These are phyloP conservation scores for Talaromyces sp. DNA, from an alignment of 2,329 filamentous ascomycete species.

Conservation along the genomic window DNA sequence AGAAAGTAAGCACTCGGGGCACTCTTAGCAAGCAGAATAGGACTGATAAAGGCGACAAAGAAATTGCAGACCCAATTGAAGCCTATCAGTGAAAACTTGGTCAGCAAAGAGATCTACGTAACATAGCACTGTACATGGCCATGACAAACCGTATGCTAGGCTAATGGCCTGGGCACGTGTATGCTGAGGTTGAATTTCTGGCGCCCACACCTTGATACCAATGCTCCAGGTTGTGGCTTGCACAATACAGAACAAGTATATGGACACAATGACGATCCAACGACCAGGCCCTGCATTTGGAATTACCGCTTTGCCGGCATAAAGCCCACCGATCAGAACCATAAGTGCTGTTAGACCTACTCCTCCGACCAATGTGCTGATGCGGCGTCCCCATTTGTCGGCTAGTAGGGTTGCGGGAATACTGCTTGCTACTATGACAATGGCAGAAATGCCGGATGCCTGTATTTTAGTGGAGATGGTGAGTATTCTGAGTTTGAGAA, in stretches of 20 bases:
- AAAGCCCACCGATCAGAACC: slow-evolving; percentile 33
- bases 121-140: too few relatives aligned
- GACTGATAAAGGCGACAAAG: slow-evolving; percentile 45
- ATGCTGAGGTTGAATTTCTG: slow-evolving; percentile 56
- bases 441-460: slow-evolving; percentile 58
- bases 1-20: slow-evolving; percentile 47
- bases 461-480: neutral
- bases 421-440: slow-evolving; percentile 56
- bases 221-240: slow-evolving; percentile 49
- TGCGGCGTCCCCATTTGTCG: slow-evolving; percentile 57
- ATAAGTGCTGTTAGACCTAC: slow-evolving; percentile 43
- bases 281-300: slow-evolving; percentile 25
- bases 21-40: slow-evolving; percentile 42
- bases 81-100: neutral
- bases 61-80: slow-evolving; percentile 33
- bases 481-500: neutral
- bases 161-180: slow-evolving; percentile 55
- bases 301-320: slow-evolving; percentile 30
- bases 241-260: slow-evolving; percentile 23
- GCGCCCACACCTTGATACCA: slow-evolving; percentile 54
- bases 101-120: slow-evolving; percentile 23
- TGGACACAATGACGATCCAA: slow-evolving; percentile 29
- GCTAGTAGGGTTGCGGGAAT: slow-evolving; percentile 55
- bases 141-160: slow-evolving; percentile 52
- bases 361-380: slow-evolving; percentile 54